A percentile compares a stretch with the other conserved stretches of the same genome.
Evolutionary conservation across 2,329 filamentous ascomycete genomes (phyloP).

Genomic region (Amphichorda felina): DNA sequence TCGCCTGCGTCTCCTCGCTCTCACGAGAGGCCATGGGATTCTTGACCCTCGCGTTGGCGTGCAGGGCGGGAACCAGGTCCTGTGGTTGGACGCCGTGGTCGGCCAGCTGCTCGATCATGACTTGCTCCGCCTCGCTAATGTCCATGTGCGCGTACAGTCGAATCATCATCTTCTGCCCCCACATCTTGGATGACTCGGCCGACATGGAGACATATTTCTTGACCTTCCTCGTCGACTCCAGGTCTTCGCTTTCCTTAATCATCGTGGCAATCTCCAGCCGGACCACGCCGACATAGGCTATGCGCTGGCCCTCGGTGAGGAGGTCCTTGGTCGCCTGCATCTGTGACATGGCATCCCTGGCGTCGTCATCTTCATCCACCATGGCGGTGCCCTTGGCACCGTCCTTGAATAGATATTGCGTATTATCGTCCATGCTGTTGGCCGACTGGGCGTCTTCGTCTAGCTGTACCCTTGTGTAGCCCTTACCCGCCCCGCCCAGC

Average conservation of each 20-base stretch:
- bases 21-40: conserved; percentile 65
- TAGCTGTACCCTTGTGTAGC: conserved; percentile 88
- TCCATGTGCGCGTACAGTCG: conserved; percentile 94
- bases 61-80: conserved; percentile 76
- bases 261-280: conserved; percentile 71
- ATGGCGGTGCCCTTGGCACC: conserved; percentile 40
- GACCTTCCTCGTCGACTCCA: conserved; percentile 50
- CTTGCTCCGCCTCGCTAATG: conserved; percentile 77
- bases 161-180: conserved; percentile 97
- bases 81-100: conserved; percentile 80
- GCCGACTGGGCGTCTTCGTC: conserved; percentile 91
- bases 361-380: conserved; percentile 64
- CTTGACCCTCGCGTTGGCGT: conserved; percentile 84
- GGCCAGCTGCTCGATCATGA: conserved; percentile 97
- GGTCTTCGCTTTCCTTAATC: conserved; percentile 51
- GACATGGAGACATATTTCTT: conserved; percentile 63
- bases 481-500: conserved; percentile 82
- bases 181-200: conserved; percentile 79
- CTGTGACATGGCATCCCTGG: conserved; percentile 75
- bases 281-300: conserved; percentile 89
- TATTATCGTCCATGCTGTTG: conserved; percentile 96
- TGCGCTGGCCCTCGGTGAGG: conserved; percentile 86
- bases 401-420: conserved; percentile 86
- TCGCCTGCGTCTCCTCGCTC: conserved; percentile 1
- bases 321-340: conserved; percentile 94